These are phyloP conservation scores for Rugonectria rugulosa DNA, from an alignment of 2,329 filamentous ascomycete genomes.

Conservation along the genomic window DNA sequence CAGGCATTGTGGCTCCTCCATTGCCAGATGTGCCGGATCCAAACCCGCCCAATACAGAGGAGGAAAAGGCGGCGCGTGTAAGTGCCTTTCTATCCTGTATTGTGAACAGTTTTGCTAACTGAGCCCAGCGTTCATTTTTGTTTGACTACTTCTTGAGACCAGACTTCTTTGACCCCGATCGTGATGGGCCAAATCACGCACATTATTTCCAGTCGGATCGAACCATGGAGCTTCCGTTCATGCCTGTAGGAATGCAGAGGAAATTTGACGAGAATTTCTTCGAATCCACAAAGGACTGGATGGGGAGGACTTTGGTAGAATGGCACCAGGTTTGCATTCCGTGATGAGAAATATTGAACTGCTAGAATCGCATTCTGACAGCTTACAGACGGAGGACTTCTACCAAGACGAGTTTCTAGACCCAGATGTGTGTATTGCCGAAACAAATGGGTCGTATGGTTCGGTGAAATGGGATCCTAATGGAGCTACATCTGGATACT, in stretches of 20 bases:
- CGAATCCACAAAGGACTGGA: not conserved
- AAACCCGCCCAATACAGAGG: not conserved
- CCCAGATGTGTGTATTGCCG: not conserved
- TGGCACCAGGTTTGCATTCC: not conserved
- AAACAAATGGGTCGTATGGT: not conserved
- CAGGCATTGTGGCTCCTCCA: not conserved
- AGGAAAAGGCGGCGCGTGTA: not conserved
- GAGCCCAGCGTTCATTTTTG: not conserved
- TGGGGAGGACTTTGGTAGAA: not conserved
- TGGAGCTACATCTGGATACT: not conserved
- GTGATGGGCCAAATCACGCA: not conserved
- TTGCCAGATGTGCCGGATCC: not conserved
- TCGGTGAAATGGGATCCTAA: not conserved
- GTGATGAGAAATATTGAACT: too few relatives aligned
- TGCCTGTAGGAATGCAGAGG: not conserved
- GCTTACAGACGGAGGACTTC: not conserved
- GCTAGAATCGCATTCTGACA: too few relatives aligned
- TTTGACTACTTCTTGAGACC: not conserved
- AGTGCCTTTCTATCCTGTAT: not conserved
- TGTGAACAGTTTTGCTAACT: not conserved
- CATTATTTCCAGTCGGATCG: not conserved
- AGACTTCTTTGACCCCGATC: not conserved
- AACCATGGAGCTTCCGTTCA: not conserved
- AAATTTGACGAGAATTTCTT: not conserved
- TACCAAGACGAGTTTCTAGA: not conserved